phyloP scores from a whole-genome alignment of 1,139 yeast species.

The Wickerhamomyces sp. region DNA sequence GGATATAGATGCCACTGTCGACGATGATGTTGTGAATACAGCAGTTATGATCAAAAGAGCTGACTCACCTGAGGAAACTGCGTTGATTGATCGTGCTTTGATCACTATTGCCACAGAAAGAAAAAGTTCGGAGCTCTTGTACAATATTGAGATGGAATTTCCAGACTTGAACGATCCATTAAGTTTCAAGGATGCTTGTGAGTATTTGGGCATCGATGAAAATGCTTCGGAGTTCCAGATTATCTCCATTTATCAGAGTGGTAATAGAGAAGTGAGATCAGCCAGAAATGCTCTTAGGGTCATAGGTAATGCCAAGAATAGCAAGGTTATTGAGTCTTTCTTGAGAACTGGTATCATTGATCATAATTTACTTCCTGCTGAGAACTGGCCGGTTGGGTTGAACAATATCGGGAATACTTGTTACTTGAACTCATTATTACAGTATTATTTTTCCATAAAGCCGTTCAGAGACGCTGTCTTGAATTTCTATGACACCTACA shows the following conservation, averaged over 20 bases:
- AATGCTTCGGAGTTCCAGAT: conserved; percentile 52
- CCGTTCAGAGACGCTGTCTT: conserved; percentile 72
- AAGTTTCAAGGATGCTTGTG: conserved; percentile 34
- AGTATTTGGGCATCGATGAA: conserved; percentile 38
- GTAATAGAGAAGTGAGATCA: conserved; percentile 28
- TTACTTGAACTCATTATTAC: conserved; percentile 82
- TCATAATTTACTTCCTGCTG: conserved; percentile 53
- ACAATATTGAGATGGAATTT: conserved; percentile 27
- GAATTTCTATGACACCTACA: conserved; percentile 34
- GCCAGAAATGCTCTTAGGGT: conserved; percentile 47
- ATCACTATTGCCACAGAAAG: conserved; percentile 53
- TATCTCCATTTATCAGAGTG: conserved; percentile 47
- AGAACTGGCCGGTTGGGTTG: conserved; percentile 83
- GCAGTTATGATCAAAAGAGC: conserved; percentile 60
- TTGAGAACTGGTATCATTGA: conserved; percentile 57
- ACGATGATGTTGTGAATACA: conserved; percentile 70
- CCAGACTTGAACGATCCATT: conserved; percentile 25
- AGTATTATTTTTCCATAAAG: conserved; percentile 79
- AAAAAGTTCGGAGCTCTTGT: conserved; percentile 38
- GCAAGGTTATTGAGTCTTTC: conserved; percentile 49
- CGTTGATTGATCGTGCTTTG: conserved; percentile 42
- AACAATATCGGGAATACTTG: conserved; percentile 95
- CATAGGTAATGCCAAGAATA: conserved; percentile 44
- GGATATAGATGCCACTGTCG: conserved; percentile 60
- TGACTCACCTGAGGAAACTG: conserved; percentile 37